phyloP scores from a whole-genome alignment of 2,329 filamentous ascomycete genomes.

The Fusarium neocosmosporiellum region DNA sequence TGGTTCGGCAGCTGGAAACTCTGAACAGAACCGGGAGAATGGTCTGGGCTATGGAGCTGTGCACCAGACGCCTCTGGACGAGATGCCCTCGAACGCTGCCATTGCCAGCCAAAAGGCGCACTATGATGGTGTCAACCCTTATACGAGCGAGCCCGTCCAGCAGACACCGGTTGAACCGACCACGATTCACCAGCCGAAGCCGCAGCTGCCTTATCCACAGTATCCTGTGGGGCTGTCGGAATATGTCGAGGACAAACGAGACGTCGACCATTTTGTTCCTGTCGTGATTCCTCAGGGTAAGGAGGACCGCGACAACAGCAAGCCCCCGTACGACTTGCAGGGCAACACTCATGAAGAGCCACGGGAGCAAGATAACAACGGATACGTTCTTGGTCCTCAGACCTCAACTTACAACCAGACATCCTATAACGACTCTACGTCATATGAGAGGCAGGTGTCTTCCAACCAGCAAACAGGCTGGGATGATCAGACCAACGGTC shows the following conservation, averaged over 20 bases:
- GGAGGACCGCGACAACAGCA: slow-evolving; percentile 17
- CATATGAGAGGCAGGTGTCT: slow-evolving; percentile 4
- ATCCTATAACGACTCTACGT: slow-evolving; percentile 15
- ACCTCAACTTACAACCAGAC: slow-evolving; percentile 15
- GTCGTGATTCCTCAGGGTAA: slow-evolving; percentile 33
- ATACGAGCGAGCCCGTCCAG: slow-evolving; percentile 59
- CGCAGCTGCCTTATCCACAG: neutral
- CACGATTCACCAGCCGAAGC: slow-evolving; percentile 27
- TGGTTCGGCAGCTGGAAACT: slow-evolving; percentile 42
- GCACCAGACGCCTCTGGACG: slow-evolving; percentile 58
- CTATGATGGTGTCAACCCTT: slow-evolving; percentile 68
- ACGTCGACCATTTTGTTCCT: slow-evolving; percentile 32
- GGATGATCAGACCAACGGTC: slow-evolving; percentile 22
- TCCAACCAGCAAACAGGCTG: slow-evolving; percentile 18
- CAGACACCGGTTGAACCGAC: slow-evolving; percentile 23
- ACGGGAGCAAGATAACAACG: slow-evolving; percentile 13
- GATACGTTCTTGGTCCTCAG: slow-evolving; percentile 6
- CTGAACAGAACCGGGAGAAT: slow-evolving; percentile 48
- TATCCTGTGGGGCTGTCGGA: slow-evolving; percentile 28
- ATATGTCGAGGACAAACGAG: slow-evolving; percentile 27
- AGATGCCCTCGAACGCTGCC: slow-evolving; percentile 62
- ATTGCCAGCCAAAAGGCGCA: slow-evolving; percentile 62
- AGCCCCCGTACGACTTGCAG: slow-evolving; percentile 16
- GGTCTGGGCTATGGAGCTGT: slow-evolving; percentile 59
- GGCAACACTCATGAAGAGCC: slow-evolving; percentile 14